Percentiles rank a stretch among this genome's conserved stretches.
Evolutionary conservation across 306 rosid genomes (phyloP).

Genomic region (Alnus glutinosa): DNA sequence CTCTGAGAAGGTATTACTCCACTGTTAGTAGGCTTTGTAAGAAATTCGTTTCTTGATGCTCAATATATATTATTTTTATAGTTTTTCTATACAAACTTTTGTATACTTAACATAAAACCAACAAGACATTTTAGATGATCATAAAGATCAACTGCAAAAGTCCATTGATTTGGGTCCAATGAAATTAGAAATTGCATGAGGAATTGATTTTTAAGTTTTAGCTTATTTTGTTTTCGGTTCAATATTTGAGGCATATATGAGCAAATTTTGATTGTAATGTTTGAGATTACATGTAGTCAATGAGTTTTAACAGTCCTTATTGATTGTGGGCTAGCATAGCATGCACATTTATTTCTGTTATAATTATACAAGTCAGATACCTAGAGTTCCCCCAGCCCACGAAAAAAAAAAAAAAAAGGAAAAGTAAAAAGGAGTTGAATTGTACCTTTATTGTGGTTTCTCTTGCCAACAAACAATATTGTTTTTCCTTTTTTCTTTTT

Average conservation of each 20-base stretch:
- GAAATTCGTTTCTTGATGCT: not conserved
- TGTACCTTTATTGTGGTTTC: not conserved
- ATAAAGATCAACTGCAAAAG: not conserved
- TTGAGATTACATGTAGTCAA: not conserved
- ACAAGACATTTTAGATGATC: not conserved
- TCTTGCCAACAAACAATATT: not conserved
- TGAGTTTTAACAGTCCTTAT: too few relatives aligned
- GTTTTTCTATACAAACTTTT: not conserved
- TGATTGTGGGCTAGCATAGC: too few relatives aligned
- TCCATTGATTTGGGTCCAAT: too few relatives aligned
- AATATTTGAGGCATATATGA: not conserved
- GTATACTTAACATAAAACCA: not conserved
- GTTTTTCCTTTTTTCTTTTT: too few relatives aligned
- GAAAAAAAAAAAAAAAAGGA: too few relatives aligned
- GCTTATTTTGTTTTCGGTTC: not conserved
- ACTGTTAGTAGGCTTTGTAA: not conserved
- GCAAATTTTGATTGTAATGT: not conserved
- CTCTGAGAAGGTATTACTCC: conserved; percentile 80
- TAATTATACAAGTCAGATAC: too few relatives aligned
- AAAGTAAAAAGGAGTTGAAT: not conserved
- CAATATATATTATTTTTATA: not conserved
- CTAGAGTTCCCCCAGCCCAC: too few relatives aligned
- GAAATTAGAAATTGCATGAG: not conserved
- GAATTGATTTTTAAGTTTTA: too few relatives aligned
- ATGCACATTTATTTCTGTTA: too few relatives aligned